phyloP scores from a whole-genome alignment of 495 filamentous ascomycete genomes.

The Neurospora tetrasperma region DNA sequence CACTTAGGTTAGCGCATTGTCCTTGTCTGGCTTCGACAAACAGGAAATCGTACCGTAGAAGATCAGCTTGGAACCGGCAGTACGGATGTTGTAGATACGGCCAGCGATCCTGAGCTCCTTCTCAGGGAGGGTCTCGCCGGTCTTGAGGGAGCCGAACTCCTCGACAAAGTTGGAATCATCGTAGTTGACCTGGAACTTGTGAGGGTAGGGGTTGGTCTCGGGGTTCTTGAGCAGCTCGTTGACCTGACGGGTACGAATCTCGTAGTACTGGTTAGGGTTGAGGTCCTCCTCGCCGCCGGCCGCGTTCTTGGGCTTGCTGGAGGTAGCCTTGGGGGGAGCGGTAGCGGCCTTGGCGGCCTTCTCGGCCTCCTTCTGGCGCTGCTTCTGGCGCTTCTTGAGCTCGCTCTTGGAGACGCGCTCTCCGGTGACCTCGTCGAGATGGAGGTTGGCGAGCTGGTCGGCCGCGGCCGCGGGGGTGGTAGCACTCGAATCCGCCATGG shows the following conservation, averaged over 20 bases:
- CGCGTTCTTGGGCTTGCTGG: conserved; percentile 55
- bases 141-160: conserved; percentile 65
- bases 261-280: conserved; percentile 92
- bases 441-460: conserved; percentile 59
- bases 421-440: conserved; percentile 76
- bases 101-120: conserved; percentile 64
- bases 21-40: not conserved
- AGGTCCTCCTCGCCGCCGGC: conserved; percentile 42
- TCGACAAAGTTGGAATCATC: conserved; percentile 68
- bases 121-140: conserved; percentile 70
- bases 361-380: conserved; percentile 71
- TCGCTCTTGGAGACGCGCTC: conserved; percentile 80
- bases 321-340: conserved; percentile 54
- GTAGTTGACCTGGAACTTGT: conserved; percentile 87
- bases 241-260: conserved; percentile 79
- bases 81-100: conserved; percentile 81
- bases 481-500: conserved; percentile 40
- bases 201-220: conserved; percentile 83
- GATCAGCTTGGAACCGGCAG: conserved; percentile 70
- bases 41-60: conserved; percentile 53
- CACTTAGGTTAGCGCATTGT: not conserved
- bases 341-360: conserved; percentile 79
- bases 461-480: conserved; percentile 31
- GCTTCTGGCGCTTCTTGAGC: conserved; percentile 93
- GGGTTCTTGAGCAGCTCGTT: conserved; percentile 75